Conservation (phyloP, 768 basidiomycete genomes). For the Trametes meyenii region DNA sequence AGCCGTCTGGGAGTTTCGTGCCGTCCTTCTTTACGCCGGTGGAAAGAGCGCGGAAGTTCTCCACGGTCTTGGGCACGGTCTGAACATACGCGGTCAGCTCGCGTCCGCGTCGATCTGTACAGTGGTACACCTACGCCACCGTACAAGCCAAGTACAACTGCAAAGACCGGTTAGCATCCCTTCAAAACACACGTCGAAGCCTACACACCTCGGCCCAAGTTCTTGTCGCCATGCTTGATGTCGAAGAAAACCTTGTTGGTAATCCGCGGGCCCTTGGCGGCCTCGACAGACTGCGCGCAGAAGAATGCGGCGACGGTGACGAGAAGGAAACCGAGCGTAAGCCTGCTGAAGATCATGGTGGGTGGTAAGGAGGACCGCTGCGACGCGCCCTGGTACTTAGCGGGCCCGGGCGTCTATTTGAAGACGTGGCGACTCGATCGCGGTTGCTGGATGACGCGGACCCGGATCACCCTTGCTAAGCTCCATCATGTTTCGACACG, state of each 20-base stretch:
- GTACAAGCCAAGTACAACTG: slow-evolving; percentile 87
- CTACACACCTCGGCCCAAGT: slow-evolving; percentile 77
- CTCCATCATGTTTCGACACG: background rate
- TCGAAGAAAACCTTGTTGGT: slow-evolving; percentile 96
- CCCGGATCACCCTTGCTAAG: slow-evolving; percentile 12
- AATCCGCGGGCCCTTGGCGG: slow-evolving; percentile 85
- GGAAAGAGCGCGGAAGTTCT: slow-evolving; percentile 95
- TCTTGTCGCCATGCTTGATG: slow-evolving; percentile 88
- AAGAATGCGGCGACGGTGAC: slow-evolving; percentile 70
- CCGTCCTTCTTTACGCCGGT: slow-evolving; percentile 84
- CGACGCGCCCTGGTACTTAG: background rate
- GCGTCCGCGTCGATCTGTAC: background rate
- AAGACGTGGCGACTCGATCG: slow-evolving; percentile 24
- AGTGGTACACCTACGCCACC: slow-evolving; percentile 61
- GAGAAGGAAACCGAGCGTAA: slow-evolving; percentile 62
- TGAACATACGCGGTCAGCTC: slow-evolving; percentile 32
- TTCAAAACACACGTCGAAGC: background rate
- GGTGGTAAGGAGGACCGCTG: slow-evolving; percentile 25
- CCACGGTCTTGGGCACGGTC: slow-evolving; percentile 95
- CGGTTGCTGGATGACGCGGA: slow-evolving; percentile 1
- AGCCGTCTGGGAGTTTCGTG: slow-evolving; percentile 65
- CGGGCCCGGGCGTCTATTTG: background rate
- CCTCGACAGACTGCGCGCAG: slow-evolving; percentile 73
- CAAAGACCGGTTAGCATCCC: slow-evolving; percentile 15
- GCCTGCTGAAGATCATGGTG: slow-evolving; percentile 59